Evolutionary conservation across 139 green algal species (phyloP).

Genomic region (Chlorella sorokiniana): DNA sequence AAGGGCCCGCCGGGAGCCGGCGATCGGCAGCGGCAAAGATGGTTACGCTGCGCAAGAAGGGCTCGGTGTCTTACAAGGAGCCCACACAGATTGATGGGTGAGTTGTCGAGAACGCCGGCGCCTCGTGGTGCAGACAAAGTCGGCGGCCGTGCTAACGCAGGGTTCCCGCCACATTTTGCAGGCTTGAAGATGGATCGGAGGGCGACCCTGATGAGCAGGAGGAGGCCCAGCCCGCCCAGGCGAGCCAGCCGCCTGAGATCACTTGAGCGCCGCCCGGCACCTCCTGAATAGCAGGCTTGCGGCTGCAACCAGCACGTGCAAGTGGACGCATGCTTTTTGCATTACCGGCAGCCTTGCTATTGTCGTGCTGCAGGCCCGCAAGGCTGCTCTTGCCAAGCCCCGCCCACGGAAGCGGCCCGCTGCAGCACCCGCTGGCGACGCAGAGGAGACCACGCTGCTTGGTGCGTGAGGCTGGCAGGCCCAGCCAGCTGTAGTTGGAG

Average conservation of each 20-base stretch:
- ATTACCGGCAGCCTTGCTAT: neutral
- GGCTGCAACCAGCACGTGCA: no score
- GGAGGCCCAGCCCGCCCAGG: neutral
- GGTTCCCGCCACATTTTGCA: neutral
- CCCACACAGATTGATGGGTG: neutral
- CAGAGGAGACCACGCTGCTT: constrained; percentile 9
- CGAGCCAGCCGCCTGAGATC: neutral
- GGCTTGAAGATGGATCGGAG: neutral
- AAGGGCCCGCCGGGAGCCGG: neutral
- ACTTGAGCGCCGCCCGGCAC: neutral
- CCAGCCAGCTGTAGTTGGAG: neutral
- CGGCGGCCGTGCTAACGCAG: neutral
- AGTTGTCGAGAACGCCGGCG: neutral
- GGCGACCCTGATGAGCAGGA: neutral
- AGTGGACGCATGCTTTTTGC: neutral
- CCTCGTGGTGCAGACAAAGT: neutral
- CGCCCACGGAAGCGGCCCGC: constrained; percentile 7
- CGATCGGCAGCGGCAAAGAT: neutral
- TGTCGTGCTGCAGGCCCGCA: neutral
- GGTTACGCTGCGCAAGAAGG: neutral
- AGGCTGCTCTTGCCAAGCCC: neutral
- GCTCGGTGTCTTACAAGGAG: constrained; percentile 1
- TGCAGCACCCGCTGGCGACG: neutral
- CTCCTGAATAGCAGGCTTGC: no score
- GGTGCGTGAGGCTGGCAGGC: neutral